phyloP scores from a whole-genome alignment of 2,329 filamentous ascomycete genomes.

The Microsporum canis region DNA sequence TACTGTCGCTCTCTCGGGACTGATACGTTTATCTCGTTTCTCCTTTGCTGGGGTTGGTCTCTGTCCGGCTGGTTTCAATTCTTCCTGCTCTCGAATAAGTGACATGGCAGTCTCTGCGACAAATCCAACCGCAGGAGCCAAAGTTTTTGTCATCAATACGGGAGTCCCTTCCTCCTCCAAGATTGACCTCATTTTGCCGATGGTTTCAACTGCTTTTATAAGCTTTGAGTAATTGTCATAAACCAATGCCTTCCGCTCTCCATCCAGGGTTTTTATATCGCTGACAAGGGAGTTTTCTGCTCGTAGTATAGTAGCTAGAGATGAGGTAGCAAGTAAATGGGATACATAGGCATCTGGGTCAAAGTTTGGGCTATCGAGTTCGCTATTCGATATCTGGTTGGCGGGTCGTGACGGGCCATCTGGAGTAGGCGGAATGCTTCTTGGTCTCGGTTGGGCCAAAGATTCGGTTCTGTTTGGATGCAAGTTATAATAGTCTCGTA shows the following conservation, averaged over 20 bases:
- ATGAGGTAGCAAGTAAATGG: constrained; percentile 32
- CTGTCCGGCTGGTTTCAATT: constrained; percentile 18
- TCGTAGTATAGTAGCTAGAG: constrained; percentile 34
- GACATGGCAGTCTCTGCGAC: constrained; percentile 34
- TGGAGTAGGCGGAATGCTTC: constrained; percentile 27
- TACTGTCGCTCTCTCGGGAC: constrained; percentile 33
- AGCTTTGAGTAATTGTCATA: constrained; percentile 98
- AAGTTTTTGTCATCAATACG: constrained; percentile 36
- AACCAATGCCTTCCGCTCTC: constrained; percentile 90
- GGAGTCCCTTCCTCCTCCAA: constrained; percentile 37
- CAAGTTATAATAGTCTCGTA: constrained; percentile 92
- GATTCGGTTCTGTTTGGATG: constrained; percentile 38
- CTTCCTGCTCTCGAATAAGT: constrained; percentile 31
- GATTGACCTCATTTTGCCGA: constrained; percentile 53
- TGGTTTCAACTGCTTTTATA: constrained; percentile 93
- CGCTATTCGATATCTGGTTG: constrained; percentile 30
- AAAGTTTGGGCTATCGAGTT: constrained; percentile 65
- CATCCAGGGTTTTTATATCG: constrained; percentile 82
- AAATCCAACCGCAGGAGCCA: constrained; percentile 33
- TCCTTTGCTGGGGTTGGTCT: constrained; percentile 20
- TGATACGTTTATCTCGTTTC: constrained; percentile 13
- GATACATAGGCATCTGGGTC: constrained; percentile 50
- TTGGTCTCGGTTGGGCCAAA: constrained; percentile 23
- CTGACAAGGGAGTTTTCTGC: constrained; percentile 37
- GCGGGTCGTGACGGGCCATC: constrained; percentile 32